Base-by-base conservation (phyloP, 352 stramenopile genomes). In the Globisporangium radiosum region DNA sequence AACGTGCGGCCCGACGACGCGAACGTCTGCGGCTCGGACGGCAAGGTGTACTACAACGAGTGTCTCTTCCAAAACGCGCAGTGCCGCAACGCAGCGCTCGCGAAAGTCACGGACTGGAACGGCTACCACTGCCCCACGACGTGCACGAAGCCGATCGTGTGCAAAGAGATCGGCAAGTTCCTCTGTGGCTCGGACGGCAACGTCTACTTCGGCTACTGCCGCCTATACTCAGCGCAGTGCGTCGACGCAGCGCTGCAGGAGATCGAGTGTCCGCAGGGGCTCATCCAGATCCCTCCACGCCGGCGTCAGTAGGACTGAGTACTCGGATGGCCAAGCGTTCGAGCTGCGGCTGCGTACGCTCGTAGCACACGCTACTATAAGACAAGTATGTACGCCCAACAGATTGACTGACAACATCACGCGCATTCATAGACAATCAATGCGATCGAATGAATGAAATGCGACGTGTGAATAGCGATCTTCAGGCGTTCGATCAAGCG, bases 161-260 rank as follows among this genome's bases (percentile, higher is more conserved):
- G 67, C 52, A 65, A 65, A 13, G 66, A 73, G 44, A 61, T 73
- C 36, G 66, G 66, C 59, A 70, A 66, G 47, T 73, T 56, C 43
- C 54, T 73, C 2, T 73, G 66, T 51, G 66, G 59, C 25, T 62
- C 56, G 33, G 66, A 73, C 56, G 63, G 63, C 14, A 73, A 70
- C 57, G 66, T 70, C 14, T 73, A 73, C 55, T 73, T 70, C 59
- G 66, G 66, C 43, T 73, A 73, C 57, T 73, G 66, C 59, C 69
- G 62, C 47, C 60, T 73, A 14, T 73, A 65, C 59, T 51, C 56
- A 9, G 63, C 66, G 45, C 66, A 73, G 55, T 73, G 62, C 44
- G 52, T 73, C 47, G 66, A 73, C 43, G 33, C 44, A 9, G 7
- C 51, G n/a, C 38, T 64, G 4, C 25, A 64, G 47, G 37, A 55